Conservation (phyloP, 1,139 yeast genomes). For the Zhuliangozyma parablackwelliae region DNA sequence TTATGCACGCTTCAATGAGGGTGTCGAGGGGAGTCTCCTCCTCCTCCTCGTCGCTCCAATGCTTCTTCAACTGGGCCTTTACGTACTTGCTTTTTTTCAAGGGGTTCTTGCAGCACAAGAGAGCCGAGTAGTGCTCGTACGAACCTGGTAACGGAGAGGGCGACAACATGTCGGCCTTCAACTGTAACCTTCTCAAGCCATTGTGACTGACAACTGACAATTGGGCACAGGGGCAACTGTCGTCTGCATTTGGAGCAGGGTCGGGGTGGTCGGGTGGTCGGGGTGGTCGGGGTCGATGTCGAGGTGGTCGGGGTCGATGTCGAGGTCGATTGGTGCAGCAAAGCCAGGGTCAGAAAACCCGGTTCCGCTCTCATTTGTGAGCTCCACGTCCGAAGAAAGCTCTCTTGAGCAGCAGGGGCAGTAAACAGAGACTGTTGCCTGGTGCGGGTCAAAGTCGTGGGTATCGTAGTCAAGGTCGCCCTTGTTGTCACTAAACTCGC, state of each 20-base stretch:
- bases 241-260: neutral
- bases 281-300: neutral
- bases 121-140: constrained; percentile 7
- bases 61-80: neutral
- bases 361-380: constrained; percentile 10
- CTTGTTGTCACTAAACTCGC: too few species aligned
- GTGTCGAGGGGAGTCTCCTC: neutral
- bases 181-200: constrained; percentile 17
- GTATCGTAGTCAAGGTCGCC: too few species aligned
- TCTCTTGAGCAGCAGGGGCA: constrained; percentile 18
- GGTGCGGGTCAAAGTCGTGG: too few species aligned
- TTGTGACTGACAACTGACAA: constrained; percentile 13
- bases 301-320: neutral
- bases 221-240: neutral
- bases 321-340: neutral
- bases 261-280: neutral
- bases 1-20: neutral
- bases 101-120: constrained; percentile 1
- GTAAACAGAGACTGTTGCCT: constrained; percentile 2
- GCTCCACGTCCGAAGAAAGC: constrained; percentile 11
- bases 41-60: neutral
- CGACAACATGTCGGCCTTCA: constrained; percentile 17
- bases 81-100: neutral
- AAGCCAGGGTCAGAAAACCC: constrained; percentile 23
- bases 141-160: constrained; percentile 12